phyloP scores from a whole-genome alignment of 495 filamentous ascomycete species.

The Neurospora sp. region DNA sequence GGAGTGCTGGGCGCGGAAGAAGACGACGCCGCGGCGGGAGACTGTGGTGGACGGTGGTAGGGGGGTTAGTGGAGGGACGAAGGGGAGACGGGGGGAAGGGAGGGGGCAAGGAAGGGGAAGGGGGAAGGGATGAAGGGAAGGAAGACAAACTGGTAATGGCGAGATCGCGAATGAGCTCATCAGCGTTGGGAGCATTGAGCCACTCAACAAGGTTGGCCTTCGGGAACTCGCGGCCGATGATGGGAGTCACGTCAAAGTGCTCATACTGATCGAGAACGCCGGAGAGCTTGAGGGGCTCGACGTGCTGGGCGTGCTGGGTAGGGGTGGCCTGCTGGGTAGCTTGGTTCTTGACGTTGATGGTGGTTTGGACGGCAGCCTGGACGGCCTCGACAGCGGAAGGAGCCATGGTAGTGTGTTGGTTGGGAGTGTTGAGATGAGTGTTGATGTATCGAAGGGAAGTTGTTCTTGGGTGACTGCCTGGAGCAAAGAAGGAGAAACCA shows the following conservation, averaged over 20 bases:
- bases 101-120: slow-evolving; percentile 6
- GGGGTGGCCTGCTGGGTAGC: background rate
- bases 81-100: too few relatives aligned
- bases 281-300: slow-evolving; percentile 37
- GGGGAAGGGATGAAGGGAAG: background rate
- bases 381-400: slow-evolving; percentile 19
- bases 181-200: slow-evolving; percentile 52
- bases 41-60: slow-evolving; percentile 31
- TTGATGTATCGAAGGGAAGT: too few relatives aligned
- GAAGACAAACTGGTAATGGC: slow-evolving; percentile 52
- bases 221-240: slow-evolving; percentile 59
- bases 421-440: background rate
- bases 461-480: background rate
- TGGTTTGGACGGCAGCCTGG: slow-evolving; percentile 7
- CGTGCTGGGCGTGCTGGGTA: background rate
- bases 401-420: slow-evolving; percentile 12
- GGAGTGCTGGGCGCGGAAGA: slow-evolving; percentile 62
- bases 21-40: slow-evolving; percentile 70
- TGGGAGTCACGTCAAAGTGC: slow-evolving; percentile 55
- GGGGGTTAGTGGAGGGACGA: background rate
- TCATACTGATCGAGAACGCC: slow-evolving; percentile 48
- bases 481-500: background rate
- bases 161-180: slow-evolving; percentile 55
- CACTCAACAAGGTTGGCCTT: slow-evolving; percentile 51
- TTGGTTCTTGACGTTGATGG: background rate